Base-by-base conservation (phyloP, 2,329 filamentous ascomycete species). In the Arthrobotrys sphaeroides region DNA sequence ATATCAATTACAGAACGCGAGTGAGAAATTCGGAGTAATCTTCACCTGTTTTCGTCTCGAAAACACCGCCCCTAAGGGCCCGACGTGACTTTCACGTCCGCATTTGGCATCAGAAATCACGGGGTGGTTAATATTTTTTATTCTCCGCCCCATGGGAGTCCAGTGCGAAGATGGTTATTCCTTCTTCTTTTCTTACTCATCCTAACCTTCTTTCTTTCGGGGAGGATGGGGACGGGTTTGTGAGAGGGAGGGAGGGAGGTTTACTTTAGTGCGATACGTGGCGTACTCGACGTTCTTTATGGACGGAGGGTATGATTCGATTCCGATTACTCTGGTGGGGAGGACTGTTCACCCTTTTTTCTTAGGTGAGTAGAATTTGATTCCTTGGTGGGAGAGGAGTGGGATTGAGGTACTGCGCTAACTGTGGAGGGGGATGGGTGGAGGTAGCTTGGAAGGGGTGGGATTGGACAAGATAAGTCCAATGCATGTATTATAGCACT, bases 11-110 rank as follows among this genome's bases (percentile, higher is more conserved):
- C 51, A 73, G 68, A 60, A 49, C 47, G 89, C 89, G 90, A 90
- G 90, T 91, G 89, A 90, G 89, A 90, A 91, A 91, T 90, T 91
- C 89, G 89, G 89, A 91, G 89, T 88, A 91, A 89, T 90, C 89
- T 90, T 90, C 88, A 90, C 82, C 78, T 33, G 3, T 78, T 77
- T 73, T 24, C 12, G 1, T n/a, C 16, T 12, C 16, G 3, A 13
- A 55, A 55, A 38, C 9, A n/a, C 89, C 88, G 88, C 88, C 87
- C 87, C 88, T 85, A 85, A 90, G 89, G 88, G 89, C 85, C 88
- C 88, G 86, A 86, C 89, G 88, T 89, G 88, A 88, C 43, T 53
- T 79, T 80, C 85, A 85, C 87, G 89, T 86, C 85, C 88, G 89
- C 88, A 89, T 83, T 51, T 83, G 88, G 88, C 89, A 91, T 90